phyloP scores from a whole-genome alignment of 1,284 basidiomycete species.

The Ganoderma sinense region DNA sequence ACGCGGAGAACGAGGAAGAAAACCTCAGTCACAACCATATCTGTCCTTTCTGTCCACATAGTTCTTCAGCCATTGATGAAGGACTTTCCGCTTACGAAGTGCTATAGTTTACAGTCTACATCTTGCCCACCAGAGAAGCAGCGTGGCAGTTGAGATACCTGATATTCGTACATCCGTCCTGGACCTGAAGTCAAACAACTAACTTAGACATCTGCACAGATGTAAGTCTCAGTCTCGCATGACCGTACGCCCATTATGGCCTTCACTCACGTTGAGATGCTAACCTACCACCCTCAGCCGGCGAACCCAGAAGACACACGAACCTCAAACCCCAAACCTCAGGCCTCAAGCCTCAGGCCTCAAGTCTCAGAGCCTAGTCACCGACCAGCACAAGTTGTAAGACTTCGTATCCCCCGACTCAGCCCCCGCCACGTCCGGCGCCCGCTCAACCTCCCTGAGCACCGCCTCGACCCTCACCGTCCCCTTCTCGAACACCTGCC shows the following conservation, averaged over 20 bases:
- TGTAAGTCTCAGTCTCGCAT: not conserved
- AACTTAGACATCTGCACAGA: not conserved
- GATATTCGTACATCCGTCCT: not conserved
- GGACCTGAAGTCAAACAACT: not conserved
- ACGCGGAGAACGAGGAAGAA: no score
- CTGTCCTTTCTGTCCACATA: no score
- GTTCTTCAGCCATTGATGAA: no score
- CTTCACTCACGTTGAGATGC: not conserved
- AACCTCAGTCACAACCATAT: no score
- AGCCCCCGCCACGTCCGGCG: no score
- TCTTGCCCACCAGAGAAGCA: not conserved
- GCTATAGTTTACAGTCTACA: not conserved
- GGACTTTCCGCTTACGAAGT: no score
- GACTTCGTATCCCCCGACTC: not conserved
- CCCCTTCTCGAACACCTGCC: slow-evolving; percentile 46
- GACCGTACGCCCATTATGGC: not conserved
- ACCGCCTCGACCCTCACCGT: slow-evolving; percentile 44
- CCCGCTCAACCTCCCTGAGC: slow-evolving; percentile 13
- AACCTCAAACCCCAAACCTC: no score
- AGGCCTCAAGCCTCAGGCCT: no score
- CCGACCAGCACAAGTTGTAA: slow-evolving; percentile 1
- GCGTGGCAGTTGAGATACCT: not conserved
- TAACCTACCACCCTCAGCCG: not conserved
- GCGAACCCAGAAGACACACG: no score
- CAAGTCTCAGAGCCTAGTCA: slow-evolving; percentile 3